Percentiles rank a stretch among this genome's conserved stretches.
Conservation (phyloP, 305 asterid genomes). For the Fraxinus paxiana region DNA sequence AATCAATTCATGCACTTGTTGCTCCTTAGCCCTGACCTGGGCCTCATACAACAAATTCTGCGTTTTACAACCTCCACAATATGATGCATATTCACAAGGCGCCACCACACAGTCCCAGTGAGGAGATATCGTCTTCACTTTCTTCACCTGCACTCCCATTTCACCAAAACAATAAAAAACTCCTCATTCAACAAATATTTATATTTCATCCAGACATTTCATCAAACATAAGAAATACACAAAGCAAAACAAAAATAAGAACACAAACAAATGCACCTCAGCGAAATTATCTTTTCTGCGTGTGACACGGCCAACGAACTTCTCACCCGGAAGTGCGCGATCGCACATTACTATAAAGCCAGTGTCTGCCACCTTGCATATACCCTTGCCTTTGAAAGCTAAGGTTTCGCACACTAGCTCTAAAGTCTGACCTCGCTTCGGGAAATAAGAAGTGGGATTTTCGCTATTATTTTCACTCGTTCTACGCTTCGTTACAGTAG, state of each 20-base stretch:
- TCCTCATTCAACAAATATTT: neutral
- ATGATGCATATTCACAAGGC: slow-evolving; percentile 79
- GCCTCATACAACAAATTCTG: slow-evolving; percentile 80
- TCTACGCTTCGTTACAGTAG: slow-evolving; percentile 22
- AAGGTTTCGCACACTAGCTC: slow-evolving; percentile 82
- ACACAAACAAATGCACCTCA: slow-evolving; percentile 47
- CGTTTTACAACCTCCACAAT: slow-evolving; percentile 95
- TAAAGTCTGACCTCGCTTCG: slow-evolving; percentile 82
- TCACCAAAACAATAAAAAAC: slow-evolving; percentile 14
- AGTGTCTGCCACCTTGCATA: slow-evolving; percentile 75
- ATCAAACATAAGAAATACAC: slow-evolving; percentile 1
- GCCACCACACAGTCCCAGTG: slow-evolving; percentile 80
- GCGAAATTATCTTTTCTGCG: slow-evolving; percentile 72
- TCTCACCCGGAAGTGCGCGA: slow-evolving; percentile 89
- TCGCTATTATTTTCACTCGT: slow-evolving; percentile 13
- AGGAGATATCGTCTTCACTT: slow-evolving; percentile 63
- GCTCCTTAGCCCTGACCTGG: slow-evolving; percentile 79
- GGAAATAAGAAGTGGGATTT: slow-evolving; percentile 42
- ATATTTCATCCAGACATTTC: neutral
- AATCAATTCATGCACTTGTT: slow-evolving; percentile 71
- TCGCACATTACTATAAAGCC: slow-evolving; percentile 87
- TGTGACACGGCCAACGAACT: slow-evolving; percentile 75
- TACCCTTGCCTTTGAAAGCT: slow-evolving; percentile 86
- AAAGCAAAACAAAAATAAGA: neutral
- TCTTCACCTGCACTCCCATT: slow-evolving; percentile 61